Conservation (phyloP, 441 rosid genomes). For the Aleurites moluccanus region DNA sequence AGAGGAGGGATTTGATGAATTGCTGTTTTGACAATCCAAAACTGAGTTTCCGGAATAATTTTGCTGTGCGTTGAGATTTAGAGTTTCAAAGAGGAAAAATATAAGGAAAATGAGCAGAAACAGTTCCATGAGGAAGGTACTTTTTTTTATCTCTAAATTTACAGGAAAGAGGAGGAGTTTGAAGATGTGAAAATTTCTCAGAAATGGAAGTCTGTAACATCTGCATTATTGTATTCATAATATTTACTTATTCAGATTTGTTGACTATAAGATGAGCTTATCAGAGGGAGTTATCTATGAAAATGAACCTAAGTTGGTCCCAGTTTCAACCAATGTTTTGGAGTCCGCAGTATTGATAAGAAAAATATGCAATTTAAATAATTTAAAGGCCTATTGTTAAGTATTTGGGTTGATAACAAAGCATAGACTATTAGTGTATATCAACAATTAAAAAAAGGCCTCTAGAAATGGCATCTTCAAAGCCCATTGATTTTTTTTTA, state of each 20-base stretch:
- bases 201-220: not conserved
- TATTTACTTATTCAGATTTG: not conserved
- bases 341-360: too few species aligned
- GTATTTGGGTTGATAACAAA: not conserved
- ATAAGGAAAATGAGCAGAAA: slow-evolving; percentile 3
- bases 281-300: not conserved
- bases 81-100: not conserved
- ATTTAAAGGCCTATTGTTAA: not conserved
- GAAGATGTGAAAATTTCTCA: not conserved
- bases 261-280: slow-evolving; percentile 2
- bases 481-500: not conserved
- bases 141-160: too few species aligned
- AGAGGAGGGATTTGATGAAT: slow-evolving; percentile 22
- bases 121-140: not conserved
- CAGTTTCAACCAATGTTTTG: not conserved
- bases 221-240: not conserved
- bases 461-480: not conserved
- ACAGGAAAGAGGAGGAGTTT: not conserved
- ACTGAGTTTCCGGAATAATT: slow-evolving; percentile 24
- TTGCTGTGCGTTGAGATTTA: slow-evolving; percentile 19
- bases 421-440: not conserved
- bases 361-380: not conserved
- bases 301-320: not conserved
- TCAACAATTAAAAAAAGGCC: not conserved
- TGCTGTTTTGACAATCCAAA: slow-evolving; percentile 9